Percentiles rank a stretch among this genome's conserved stretches.
phyloP scores from a whole-genome alignment of 371 early-diverging fungal genomes.

The Thermomucor indicae-seudaticae region DNA sequence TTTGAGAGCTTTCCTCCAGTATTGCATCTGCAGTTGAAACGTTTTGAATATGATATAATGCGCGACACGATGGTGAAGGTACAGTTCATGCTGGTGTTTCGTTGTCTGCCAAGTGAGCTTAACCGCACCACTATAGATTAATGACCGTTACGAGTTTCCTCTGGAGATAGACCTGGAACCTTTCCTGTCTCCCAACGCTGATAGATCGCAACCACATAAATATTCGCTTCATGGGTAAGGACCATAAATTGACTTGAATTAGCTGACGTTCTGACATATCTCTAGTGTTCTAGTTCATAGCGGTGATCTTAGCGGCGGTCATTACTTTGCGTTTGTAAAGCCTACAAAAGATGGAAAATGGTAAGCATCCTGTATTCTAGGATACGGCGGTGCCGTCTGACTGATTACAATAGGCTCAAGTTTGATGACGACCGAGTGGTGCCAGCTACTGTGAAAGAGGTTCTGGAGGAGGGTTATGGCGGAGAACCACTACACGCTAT shows the following conservation, averaged over 20 bases:
- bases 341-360: constrained; percentile 79
- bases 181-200: constrained; percentile 71
- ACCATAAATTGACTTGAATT: too few relatives aligned
- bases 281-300: constrained; percentile 94
- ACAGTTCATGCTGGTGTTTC: constrained; percentile 1
- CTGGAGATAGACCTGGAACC: constrained; percentile 85
- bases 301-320: constrained; percentile 95
- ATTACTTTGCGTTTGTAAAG: constrained; percentile 93
- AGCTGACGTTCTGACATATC: neutral
- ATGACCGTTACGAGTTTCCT: constrained; percentile 98
- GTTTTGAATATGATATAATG: constrained; percentile 97
- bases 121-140: constrained; percentile 59
- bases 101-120: neutral
- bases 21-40: constrained; percentile 95
- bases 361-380: constrained; percentile 25
- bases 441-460: constrained; percentile 82
- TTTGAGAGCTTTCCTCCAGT: constrained; percentile 96
- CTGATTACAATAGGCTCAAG: constrained; percentile 51
- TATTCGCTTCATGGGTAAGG: constrained; percentile 87
- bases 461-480: constrained; percentile 96
- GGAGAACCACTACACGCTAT: constrained; percentile 51
- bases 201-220: constrained; percentile 62
- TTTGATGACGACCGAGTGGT: constrained; percentile 98
- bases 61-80: constrained; percentile 92
- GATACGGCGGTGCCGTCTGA: neutral